Evolutionary conservation across 805 yeast genomes (phyloP), one percentile per base, ranked within the genome.

Genomic region (Saturnispora ahearnii): DNA sequence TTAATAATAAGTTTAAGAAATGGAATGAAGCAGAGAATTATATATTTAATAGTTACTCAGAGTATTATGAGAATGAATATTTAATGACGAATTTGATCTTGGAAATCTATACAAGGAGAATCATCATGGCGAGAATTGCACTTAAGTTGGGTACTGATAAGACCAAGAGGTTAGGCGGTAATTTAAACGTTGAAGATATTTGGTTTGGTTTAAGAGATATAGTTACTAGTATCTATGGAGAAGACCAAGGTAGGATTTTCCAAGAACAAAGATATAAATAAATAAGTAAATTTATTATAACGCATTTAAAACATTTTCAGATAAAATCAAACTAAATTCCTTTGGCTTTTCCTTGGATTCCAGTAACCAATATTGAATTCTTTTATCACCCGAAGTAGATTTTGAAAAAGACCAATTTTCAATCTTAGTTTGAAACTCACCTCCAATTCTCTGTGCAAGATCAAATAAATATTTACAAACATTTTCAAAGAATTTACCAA

Each of bases 171-270:
- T 58, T 59, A 6, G 15, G 40, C 11, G 15, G 34, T 12, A 29
- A 31, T 4, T 34, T 30, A 4, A 36, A 34, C 22, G 31, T 46
- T 1, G 50, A 50, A 26, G 62, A 62, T 5, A 62, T 63, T 29
- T 62, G 64, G 48, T 56, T 60, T 2, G 77, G 75, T 3, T 66
- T 82, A 52, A 63, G 73, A 38, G 77, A 76, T 52, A 64, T 84
- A 59, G 82, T 81, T 15, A 73, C 74, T 41, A 64, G 81, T 24
- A 73, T 83, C 38, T 78, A 68, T 31, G 76, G 76, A 6, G 62
- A 63, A 21, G 61, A 60, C 3, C 64, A 62, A 36, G 47, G 55
- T 21, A 24, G 44, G 1, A 53, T 61, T 34, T 60, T 62, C 51
- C 46, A 50, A 24, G 59, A 56, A 22, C 64, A 62, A 38, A 45